phyloP scores from a whole-genome alignment of 2,329 filamentous ascomycete species.

The Xylariaceae sp. region DNA sequence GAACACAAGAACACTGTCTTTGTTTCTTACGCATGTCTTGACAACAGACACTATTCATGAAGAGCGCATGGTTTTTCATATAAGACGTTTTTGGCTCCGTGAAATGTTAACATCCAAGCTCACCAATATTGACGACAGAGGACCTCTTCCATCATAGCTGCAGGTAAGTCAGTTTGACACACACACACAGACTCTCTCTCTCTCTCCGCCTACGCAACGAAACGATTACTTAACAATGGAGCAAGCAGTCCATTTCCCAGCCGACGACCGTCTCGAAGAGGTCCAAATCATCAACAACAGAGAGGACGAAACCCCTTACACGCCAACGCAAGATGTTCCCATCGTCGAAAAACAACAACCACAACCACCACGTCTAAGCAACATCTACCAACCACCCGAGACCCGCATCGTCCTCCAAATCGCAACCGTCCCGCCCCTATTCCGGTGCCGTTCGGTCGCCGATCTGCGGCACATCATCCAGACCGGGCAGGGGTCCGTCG shows the following conservation, averaged over 20 bases:
- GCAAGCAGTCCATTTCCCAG: background rate
- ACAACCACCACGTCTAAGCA: no score
- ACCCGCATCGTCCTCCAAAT: background rate
- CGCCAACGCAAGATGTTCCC: no score
- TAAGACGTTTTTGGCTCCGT: background rate
- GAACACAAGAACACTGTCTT: constrained; percentile 46
- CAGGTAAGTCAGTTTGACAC: background rate
- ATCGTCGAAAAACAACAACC: no score
- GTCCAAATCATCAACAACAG: background rate
- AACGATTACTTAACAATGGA: background rate
- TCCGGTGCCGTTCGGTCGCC: constrained; percentile 9
- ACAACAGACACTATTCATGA: background rate
- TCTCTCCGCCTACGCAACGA: background rate
- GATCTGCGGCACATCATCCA: constrained; percentile 8
- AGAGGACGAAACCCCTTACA: no score
- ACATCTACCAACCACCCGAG: background rate
- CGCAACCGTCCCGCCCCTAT: constrained; percentile 11
- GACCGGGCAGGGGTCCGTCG: constrained; percentile 1
- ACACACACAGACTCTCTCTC: no score
- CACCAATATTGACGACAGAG: background rate
- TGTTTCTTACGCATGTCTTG: constrained; percentile 39
- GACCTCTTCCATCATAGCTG: background rate
- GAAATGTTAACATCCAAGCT: background rate
- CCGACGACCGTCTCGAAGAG: background rate
- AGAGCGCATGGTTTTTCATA: background rate